Percentiles rank a stretch among this genome's conserved stretches.
Evolutionary conservation across 2,329 filamentous ascomycete genomes (phyloP).

Genomic region (Fusarium pilosicola): DNA sequence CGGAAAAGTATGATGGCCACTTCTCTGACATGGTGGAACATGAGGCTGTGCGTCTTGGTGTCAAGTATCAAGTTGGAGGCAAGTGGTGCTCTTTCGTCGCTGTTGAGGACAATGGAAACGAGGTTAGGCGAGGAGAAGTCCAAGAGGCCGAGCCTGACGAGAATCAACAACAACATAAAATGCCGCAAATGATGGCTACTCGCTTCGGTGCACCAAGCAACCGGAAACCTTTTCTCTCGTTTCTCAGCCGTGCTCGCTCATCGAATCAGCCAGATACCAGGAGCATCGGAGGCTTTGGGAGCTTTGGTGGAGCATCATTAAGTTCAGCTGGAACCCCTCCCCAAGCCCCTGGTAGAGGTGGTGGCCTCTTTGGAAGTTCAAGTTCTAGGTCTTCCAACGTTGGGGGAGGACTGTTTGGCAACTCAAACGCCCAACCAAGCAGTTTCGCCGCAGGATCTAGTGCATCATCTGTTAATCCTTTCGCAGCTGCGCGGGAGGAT

Average conservation of each 20-base stretch:
- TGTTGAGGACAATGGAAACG: constrained; percentile 56
- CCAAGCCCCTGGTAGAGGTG: not conserved
- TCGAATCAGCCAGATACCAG: too few relatives aligned
- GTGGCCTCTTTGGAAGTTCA: not conserved
- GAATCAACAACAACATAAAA: fast-evolving
- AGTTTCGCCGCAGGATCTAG: too few relatives aligned
- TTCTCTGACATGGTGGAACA: constrained; percentile 70
- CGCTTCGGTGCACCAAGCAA: not conserved
- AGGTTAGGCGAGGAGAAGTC: not conserved
- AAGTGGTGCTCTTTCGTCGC: constrained; percentile 81
- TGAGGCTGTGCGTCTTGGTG: constrained; percentile 73
- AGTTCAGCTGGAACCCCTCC: not conserved
- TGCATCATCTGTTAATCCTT: not conserved
- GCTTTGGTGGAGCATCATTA: not conserved
- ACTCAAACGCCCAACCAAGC: not conserved
- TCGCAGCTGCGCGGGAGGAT: not conserved
- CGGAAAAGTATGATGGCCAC: constrained; percentile 57
- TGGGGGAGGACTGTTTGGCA: not conserved
- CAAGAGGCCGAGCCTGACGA: not conserved
- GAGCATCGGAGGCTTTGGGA: not conserved
- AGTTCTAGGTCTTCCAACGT: not conserved
- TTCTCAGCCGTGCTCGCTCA: too few relatives aligned
- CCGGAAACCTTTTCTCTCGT: fast-evolving
- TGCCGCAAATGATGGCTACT: not conserved
- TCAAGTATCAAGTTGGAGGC: constrained; percentile 72